Evolutionary conservation across 208 protist species (phyloP), one percentile per base, ranked within the genome.

Genomic region (Acanthamoeba triangularis): DNA sequence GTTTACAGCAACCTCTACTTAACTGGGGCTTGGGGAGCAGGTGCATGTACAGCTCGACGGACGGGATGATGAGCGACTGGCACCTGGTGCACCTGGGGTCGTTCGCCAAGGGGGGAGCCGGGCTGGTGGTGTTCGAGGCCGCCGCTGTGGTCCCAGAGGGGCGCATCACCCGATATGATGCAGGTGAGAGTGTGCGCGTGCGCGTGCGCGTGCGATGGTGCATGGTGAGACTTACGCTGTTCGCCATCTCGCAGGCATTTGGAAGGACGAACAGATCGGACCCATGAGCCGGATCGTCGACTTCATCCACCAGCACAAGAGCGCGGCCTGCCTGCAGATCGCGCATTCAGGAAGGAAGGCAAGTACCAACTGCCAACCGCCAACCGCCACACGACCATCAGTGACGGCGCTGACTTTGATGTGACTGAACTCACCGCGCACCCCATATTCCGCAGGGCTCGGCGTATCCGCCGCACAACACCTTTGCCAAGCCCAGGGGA

Each of bases 51-150:
- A 80, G 44, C 72, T 47, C 94, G 30, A n/a, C 25, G 18, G 95
- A 97, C 94, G 96, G 96, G 37, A 91, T 95, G 8, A 61, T 93
- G 59, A 95, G 84, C 69, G 95, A 94, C 67, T 97, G 67, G 28
- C 96, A 97, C 69, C 11, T 97, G 59, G 25, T 63, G 16, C 96
- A 97, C 90, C 94, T 93, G 72, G 69, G 84, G 18, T 47, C 35
- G 41, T 93, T 90, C 76, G 80, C 95, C 28, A 65, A 84, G 41
- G 91, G 94, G 82, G 96, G 96, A 52, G 96, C 96, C n/a, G 54
- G 44, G 16, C 74, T 97, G n/a, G 47, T 97, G 18, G 80, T 97
- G 2, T 76, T 97, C 23, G 96, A 97, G 54, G 96, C 96, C 35
- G 52, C 94, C 35, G 94, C 94, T 6, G 96, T 97, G 10, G 28